Evolutionary conservation across 257 asterid genomes (phyloP).

Genomic region (Eustoma russellianum): DNA sequence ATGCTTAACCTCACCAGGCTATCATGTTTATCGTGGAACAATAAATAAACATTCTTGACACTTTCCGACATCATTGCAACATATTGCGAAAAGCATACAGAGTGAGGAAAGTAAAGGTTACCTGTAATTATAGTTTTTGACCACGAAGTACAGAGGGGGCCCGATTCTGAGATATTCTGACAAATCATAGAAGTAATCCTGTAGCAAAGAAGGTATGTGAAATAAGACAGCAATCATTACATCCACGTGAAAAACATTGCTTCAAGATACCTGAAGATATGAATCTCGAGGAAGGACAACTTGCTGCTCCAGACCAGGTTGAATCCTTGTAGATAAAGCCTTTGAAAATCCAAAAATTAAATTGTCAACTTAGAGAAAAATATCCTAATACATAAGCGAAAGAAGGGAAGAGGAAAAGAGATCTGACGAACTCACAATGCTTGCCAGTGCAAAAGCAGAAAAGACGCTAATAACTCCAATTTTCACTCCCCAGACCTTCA

Average conservation of each 20-base stretch:
- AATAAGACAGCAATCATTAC: neutral
- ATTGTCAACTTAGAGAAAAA: neutral
- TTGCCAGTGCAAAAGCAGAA: conserved; percentile 76
- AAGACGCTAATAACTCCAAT: conserved; percentile 62
- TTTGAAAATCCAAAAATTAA: conserved; percentile 21
- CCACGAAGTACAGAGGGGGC: conserved; percentile 92
- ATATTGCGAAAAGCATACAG: too few relatives aligned
- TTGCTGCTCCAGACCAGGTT: conserved; percentile 97
- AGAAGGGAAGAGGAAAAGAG: conserved; percentile 1
- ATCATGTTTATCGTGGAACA: too few relatives aligned
- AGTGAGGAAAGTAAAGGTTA: conserved; percentile 10
- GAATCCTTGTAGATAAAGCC: conserved; percentile 91
- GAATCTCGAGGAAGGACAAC: conserved; percentile 98
- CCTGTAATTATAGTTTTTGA: conserved; percentile 90
- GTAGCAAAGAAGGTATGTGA: conserved; percentile 20
- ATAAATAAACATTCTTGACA: too few relatives aligned
- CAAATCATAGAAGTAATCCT: conserved; percentile 81
- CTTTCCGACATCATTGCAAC: too few relatives aligned
- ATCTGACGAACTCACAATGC: conserved; percentile 63
- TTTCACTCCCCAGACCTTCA: conserved; percentile 81
- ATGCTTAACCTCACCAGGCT: too few relatives aligned
- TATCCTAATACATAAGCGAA: conserved; percentile 3
- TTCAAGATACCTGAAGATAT: conserved; percentile 74
- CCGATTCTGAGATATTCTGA: conserved; percentile 85
- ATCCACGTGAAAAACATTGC: conserved; percentile 9